Evolutionary conservation across 306 rosid genomes (phyloP).

Genomic region (Cicer judaicum): DNA sequence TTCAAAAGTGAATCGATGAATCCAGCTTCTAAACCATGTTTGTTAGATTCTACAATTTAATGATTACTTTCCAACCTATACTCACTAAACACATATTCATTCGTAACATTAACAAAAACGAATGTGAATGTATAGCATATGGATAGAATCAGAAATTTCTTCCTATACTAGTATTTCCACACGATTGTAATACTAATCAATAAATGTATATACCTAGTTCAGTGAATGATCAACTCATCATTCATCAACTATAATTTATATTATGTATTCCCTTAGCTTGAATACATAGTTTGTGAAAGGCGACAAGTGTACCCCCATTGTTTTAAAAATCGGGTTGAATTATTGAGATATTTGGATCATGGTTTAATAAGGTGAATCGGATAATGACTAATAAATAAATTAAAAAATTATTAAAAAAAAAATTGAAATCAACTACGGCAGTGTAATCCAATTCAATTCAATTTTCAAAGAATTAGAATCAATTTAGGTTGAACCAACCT

Average conservation of each 20-base stretch:
- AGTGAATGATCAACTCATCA: not conserved
- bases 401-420: no score
- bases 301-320: constrained; percentile 4
- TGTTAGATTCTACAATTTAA: constrained; percentile 20
- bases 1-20: constrained; percentile 39
- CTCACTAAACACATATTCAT: constrained; percentile 10
- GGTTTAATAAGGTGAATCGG: no score
- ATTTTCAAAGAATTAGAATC: no score
- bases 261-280: not conserved
- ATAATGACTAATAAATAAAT: no score
- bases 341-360: no score
- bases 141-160: constrained; percentile 32
- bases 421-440: no score
- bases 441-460: no score
- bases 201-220: not conserved
- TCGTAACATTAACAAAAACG: constrained; percentile 11
- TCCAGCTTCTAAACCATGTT: not conserved
- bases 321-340: no score
- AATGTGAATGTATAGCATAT: constrained; percentile 9
- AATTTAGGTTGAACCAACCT: no score
- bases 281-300: constrained; percentile 3
- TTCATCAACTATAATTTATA: not conserved
- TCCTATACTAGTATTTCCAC: constrained; percentile 2
- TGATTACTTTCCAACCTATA: not conserved
- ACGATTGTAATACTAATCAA: constrained; percentile 18